Evolutionary conservation across 176 grass and related monocot genomes (phyloP).

Genomic region (Luzula sylvatica): DNA sequence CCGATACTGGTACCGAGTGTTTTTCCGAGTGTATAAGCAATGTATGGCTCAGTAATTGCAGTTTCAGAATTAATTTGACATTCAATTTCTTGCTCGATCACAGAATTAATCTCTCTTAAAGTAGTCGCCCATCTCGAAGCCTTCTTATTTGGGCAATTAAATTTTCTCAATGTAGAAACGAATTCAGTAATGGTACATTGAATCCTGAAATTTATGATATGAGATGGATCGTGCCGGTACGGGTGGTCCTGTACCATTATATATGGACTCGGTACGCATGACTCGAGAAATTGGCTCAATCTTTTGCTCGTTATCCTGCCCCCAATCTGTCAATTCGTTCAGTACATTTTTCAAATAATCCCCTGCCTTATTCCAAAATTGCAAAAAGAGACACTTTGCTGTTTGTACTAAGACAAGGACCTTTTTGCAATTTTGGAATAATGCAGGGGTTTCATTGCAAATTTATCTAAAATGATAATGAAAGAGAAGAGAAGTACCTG

Average conservation of each 20-base stretch:
- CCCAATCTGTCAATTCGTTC: conserved; percentile 54
- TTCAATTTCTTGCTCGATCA: conserved; percentile 61
- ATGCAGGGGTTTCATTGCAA: too few species aligned
- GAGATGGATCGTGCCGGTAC: conserved; percentile 87
- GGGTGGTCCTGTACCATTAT: conserved; percentile 77
- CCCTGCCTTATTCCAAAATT: too few species aligned
- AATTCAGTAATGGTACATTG: conserved; percentile 67
- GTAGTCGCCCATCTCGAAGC: conserved; percentile 43
- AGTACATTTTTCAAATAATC: too few species aligned
- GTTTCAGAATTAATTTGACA: conserved; percentile 59
- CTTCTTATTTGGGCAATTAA: conserved; percentile 41
- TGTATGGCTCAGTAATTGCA: conserved; percentile 78
- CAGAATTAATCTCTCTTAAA: conserved; percentile 60
- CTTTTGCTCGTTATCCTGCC: conserved; percentile 90
- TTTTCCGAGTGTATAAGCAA: conserved; percentile 60
- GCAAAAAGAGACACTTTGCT: too few species aligned
- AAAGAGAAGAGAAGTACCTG: conserved; percentile 44
- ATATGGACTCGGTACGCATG: conserved; percentile 62
- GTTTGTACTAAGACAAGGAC: too few species aligned
- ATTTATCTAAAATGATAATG: neutral
- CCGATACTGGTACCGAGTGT: conserved; percentile 41
- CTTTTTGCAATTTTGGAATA: too few species aligned
- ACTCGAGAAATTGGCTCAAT: conserved; percentile 53
- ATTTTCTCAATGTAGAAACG: conserved; percentile 35
- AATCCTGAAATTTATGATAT: conserved; percentile 78